Conservation (phyloP, 2,329 filamentous ascomycete genomes). For the Hypoxylon sp. region DNA sequence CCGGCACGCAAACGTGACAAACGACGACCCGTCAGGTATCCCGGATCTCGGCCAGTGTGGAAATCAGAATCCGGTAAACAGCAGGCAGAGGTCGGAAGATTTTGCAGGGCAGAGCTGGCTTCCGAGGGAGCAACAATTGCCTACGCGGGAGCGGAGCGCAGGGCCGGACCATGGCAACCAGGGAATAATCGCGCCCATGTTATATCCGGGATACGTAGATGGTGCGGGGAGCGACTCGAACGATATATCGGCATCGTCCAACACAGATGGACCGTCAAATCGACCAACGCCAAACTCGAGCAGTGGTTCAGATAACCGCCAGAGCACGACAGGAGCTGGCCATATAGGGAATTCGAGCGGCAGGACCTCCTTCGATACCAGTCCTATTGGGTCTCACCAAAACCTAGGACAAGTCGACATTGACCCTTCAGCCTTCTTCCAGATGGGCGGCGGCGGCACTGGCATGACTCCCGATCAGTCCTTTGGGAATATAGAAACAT, state of each 20-base stretch:
- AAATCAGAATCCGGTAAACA: slow-evolving; percentile 37
- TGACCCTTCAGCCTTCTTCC: slow-evolving; percentile 60
- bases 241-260: slow-evolving; percentile 66
- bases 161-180: slow-evolving; percentile 33
- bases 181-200: slow-evolving; percentile 35
- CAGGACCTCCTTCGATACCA: slow-evolving; percentile 66
- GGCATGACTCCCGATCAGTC: slow-evolving; percentile 56
- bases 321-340: slow-evolving; percentile 49
- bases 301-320: slow-evolving; percentile 61
- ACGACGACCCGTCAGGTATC: slow-evolving; percentile 58
- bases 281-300: slow-evolving; percentile 74
- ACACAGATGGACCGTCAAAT: slow-evolving; percentile 64
- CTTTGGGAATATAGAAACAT: slow-evolving; percentile 57
- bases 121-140: slow-evolving; percentile 58
- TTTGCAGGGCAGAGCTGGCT: slow-evolving; percentile 55
- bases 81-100: slow-evolving; percentile 25
- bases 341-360: slow-evolving; percentile 58
- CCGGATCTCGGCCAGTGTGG: slow-evolving; percentile 61
- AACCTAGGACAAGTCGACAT: slow-evolving; percentile 58
- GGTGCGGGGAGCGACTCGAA: slow-evolving; percentile 62
- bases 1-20: slow-evolving; percentile 53
- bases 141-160: slow-evolving; percentile 49
- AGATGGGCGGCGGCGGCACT: slow-evolving; percentile 50
- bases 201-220: slow-evolving; percentile 57
- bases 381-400: slow-evolving; percentile 64